Evolutionary conservation across 139 green algal species (phyloP), one percentile per base, ranked within the genome.

Genomic region (Gonium pectorale): DNA sequence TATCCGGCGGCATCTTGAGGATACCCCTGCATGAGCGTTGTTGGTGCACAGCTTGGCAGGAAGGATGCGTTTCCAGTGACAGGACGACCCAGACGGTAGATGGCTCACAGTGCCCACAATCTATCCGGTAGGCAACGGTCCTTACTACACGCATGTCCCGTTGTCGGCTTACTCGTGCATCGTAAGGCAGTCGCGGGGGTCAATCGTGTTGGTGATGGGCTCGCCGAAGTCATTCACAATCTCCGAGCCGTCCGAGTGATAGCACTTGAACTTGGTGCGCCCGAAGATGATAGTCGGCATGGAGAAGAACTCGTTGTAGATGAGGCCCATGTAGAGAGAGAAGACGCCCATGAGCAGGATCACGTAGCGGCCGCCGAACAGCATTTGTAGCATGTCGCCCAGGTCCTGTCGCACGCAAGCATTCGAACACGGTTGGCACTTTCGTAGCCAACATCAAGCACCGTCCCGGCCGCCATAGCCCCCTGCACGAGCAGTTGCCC

Each of bases 301-400:
- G 69, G 95, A 98, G 89, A 99, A 99, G 80, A 94, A 94, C 90
- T 99, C 97, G 86, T 99, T 99, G 94, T 99, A 99, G 52, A 99
- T 89, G 24, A 98, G 49, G 21, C 97, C 97, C 8, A 92, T 96
- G 90, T 97, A 99, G 79, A 99, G 93, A 63, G 94, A 98, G 88
- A 98, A 99, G 69, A 98, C 81, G 41, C 92, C 90, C 97, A 99
- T 98, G 41, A 98, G 82, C 44, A 99, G 90, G 85, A 99, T 98
- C 79, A 93, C 87, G 85, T 99, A 99, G 43, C 97, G 60, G 59
- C 83, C 74, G 38, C 63, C 73, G 51, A 88, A 88, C 31, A 84
- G 66, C 64, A 84, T 31, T 2, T 9, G n/a, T 22, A 88, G 46
- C 83, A 88, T 88, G 73, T 84, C 73, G 40, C 74, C 83, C 46